A percentile compares a stretch with the other conserved stretches of the same genome.
Evolutionary conservation across 768 basidiomycete species (phyloP).

Genomic region (Trametes cubensis): DNA sequence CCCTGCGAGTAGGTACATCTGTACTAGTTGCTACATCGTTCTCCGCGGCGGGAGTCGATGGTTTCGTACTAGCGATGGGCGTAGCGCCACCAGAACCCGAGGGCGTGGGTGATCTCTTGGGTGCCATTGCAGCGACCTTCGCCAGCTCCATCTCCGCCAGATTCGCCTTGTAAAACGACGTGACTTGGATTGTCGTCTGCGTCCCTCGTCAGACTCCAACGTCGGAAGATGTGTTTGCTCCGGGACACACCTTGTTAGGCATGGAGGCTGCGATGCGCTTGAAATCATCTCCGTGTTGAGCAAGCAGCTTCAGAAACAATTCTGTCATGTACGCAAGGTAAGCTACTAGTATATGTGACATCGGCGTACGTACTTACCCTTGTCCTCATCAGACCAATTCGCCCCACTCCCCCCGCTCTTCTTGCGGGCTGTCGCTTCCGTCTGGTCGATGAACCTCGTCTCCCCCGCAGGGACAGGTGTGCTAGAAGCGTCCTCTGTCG

Average conservation of each 20-base stretch:
- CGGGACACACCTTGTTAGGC: conserved; percentile 55
- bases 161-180: conserved; percentile 53
- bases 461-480: conserved; percentile 27
- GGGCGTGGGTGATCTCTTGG: conserved; percentile 41
- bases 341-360: not conserved
- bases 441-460: conserved; percentile 32
- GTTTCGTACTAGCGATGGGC: conserved; percentile 14
- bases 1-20: conserved; percentile 1
- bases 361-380: conserved; percentile 44
- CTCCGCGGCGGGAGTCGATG: conserved; percentile 15
- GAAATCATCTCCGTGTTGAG: conserved; percentile 67
- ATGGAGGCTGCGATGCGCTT: conserved; percentile 69
- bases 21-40: not conserved
- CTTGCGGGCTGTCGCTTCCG: conserved; percentile 31
- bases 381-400: conserved; percentile 71
- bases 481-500: conserved; percentile 31
- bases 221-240: conserved; percentile 4
- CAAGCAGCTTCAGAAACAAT: conserved; percentile 57
- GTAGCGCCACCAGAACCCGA: not conserved
- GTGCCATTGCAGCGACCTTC: conserved; percentile 43
- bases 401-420: conserved; percentile 36
- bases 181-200: conserved; percentile 60
- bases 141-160: conserved; percentile 44
- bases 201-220: conserved; percentile 4
- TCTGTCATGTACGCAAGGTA: conserved; percentile 33